A percentile compares a stretch with the other conserved stretches of the same genome.
phyloP scores from a whole-genome alignment of 176 grass and related monocot genomes.

The Phragmites australis region DNA sequence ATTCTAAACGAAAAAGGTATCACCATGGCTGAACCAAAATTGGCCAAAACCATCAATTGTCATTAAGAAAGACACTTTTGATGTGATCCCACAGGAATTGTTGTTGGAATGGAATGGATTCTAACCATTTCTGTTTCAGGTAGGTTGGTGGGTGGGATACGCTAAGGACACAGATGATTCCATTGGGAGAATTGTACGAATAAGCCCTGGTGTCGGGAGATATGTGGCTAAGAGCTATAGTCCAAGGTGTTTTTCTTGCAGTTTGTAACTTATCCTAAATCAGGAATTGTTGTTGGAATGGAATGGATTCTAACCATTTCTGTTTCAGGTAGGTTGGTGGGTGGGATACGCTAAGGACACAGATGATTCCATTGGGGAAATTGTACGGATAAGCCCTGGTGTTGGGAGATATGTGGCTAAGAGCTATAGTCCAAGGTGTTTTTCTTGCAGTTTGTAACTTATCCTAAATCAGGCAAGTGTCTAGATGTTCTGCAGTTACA shows the following conservation, averaged over 20 bases:
- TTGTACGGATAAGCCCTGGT: slow-evolving; percentile 74
- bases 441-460: neutral
- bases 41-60: neutral
- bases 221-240: slow-evolving; percentile 91
- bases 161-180: slow-evolving; percentile 74
- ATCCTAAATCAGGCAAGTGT: neutral
- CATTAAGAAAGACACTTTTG: neutral
- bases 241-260: slow-evolving; percentile 51
- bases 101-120: neutral
- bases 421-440: slow-evolving; percentile 89
- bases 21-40: neutral
- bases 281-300: neutral
- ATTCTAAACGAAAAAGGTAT: neutral
- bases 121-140: slow-evolving; percentile 54
- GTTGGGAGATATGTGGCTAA: slow-evolving; percentile 89
- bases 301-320: slow-evolving; percentile 7
- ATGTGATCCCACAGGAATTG: neutral
- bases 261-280: neutral
- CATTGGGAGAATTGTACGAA: slow-evolving; percentile 79
- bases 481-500: neutral
- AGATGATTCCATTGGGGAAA: slow-evolving; percentile 78
- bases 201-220: slow-evolving; percentile 81
- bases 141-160: slow-evolving; percentile 94
- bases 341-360: slow-evolving; percentile 71
- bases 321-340: slow-evolving; percentile 97